Evolutionary conservation across 176 grass and related monocot species (phyloP).

Genomic region (Cenchrus purpureus): DNA sequence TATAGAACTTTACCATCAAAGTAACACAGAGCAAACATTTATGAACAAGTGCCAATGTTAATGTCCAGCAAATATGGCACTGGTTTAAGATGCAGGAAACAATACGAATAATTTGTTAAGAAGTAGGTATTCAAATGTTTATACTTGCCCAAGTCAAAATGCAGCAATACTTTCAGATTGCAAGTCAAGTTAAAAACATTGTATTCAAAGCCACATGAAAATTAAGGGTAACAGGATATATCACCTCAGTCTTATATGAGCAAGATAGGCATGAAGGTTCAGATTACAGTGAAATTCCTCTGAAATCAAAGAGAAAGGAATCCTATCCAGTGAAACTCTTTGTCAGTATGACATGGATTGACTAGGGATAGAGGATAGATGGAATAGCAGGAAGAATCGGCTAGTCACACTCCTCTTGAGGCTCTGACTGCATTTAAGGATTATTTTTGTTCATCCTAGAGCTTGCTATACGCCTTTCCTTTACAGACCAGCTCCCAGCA

Average conservation of each 20-base stretch:
- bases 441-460: too few relatives aligned
- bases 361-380: neutral
- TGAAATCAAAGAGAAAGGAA: neutral
- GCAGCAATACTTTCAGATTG: neutral
- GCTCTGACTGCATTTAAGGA: too few relatives aligned
- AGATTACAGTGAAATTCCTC: constrained; percentile 9
- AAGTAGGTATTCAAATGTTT: constrained; percentile 14
- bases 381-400: neutral
- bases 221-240: neutral
- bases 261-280: neutral
- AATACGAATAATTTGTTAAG: neutral
- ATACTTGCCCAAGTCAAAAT: neutral
- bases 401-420: neutral
- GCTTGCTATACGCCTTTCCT: too few relatives aligned
- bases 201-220: neutral
- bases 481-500: too few relatives aligned
- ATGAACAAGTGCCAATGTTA: too few relatives aligned
- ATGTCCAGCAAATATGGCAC: constrained; percentile 12
- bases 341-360: neutral
- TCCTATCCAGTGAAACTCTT: neutral
- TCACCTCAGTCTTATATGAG: neutral
- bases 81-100: neutral
- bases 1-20: too few relatives aligned
- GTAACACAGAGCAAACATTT: too few relatives aligned
- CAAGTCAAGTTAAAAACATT: neutral